Evolutionary conservation across 805 yeast genomes (phyloP), one percentile per base, ranked within the genome.

Genomic region (Yamadazyma kitorensis): DNA sequence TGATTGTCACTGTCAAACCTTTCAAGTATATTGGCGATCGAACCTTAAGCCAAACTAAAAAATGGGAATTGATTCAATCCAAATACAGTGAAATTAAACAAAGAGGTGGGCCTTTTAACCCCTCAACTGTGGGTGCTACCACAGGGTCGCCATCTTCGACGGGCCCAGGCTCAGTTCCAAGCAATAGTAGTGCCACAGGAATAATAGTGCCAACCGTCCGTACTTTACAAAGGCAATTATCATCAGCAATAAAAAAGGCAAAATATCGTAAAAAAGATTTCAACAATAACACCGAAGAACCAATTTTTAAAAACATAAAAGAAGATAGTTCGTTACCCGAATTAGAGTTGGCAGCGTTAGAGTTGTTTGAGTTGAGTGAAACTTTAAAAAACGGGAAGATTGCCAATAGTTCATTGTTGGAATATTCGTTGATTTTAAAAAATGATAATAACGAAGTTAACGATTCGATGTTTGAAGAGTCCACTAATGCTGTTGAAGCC

Each of bases 1-100:
- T 60, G 21, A 61, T 58, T 11, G 43, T 52, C 16, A 44, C 49
- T 17, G 48, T 58, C 21, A 60, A 59, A 34, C 68, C 68, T 3
- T 61, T 61, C 47, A 60, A 61, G 37, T 61, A 60, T 36, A 50
- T 59, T 15, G 68, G 68, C 6, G 62, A 61, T 33, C 40, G 65
- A 22, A 45, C 52, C 11, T 34, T 55, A 17, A 48, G 53, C 20
- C 68, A 61, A 39, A 58, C 64, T 9, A 51, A 49, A 35, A 61
- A 61, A 38, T 61, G 68, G 68, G 59, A 56, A 35, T 31, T 53
- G 14, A 58, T 61, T 24, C 65, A 61, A 36, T 40, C 33, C 12
- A 44, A 44, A 29, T 59, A 48, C 33, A 48, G 49, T 14, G 45
- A 47, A 12, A 33, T 36, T 18, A 55, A 55, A 34, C 25, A 27